A percentile compares a stretch with the other conserved stretches of the same genome.
Evolutionary conservation across 805 yeast species (phyloP).

Genomic region (Clavispora santaluciae): DNA sequence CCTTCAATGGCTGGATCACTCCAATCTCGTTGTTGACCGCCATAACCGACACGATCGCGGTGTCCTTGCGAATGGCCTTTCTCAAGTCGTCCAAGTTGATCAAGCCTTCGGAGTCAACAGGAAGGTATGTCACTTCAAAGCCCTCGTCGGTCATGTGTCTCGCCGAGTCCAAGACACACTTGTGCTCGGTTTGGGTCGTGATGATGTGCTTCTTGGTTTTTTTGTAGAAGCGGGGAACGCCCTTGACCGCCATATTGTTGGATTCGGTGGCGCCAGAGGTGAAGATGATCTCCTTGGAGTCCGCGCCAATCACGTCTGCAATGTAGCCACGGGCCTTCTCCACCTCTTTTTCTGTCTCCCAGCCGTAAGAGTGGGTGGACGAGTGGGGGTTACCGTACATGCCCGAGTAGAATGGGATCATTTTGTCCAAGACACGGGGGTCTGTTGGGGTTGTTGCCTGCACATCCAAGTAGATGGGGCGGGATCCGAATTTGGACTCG

Average conservation of each 20-base stretch:
- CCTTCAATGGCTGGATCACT: constrained; percentile 92
- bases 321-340: constrained; percentile 80
- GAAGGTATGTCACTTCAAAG: constrained; percentile 89
- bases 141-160: constrained; percentile 96
- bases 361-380: constrained; percentile 93
- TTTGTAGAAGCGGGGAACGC: constrained; percentile 89
- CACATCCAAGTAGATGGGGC: constrained; percentile 95
- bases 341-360: constrained; percentile 95
- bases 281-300: constrained; percentile 93
- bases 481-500: constrained; percentile 50
- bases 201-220: constrained; percentile 90
- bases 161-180: constrained; percentile 96
- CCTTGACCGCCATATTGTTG: constrained; percentile 91
- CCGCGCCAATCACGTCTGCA: constrained; percentile 84
- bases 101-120: constrained; percentile 77
- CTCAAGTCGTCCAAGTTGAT: constrained; percentile 73
- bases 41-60: constrained; percentile 88
- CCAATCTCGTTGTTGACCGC: constrained; percentile 98
- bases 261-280: constrained; percentile 98
- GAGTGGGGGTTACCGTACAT: constrained; percentile 97
- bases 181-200: constrained; percentile 96
- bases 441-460: constrained; percentile 99
- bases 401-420: constrained; percentile 85
- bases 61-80: constrained; percentile 82
- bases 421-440: constrained; percentile 88